Base-by-base conservation (phyloP, 768 basidiomycete species). In the Hortiboletus campestris region DNA sequence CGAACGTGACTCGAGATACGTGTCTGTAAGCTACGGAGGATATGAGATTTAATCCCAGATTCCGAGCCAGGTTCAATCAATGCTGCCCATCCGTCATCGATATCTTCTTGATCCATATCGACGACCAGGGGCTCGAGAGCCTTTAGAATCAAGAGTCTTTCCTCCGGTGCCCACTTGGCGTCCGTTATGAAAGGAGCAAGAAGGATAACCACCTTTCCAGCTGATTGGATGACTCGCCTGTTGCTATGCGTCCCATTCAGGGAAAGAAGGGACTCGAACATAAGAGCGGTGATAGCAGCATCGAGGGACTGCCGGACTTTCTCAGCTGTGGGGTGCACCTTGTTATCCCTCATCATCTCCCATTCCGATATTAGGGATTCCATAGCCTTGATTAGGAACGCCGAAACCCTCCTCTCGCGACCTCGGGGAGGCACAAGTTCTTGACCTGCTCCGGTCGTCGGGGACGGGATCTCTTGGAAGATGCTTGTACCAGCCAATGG, bases 241-340 rank as follows among this genome's bases (percentile, higher is more conserved):
- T 86, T 88, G 2, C 80, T 70, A 25, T 78, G 74, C 2, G 77
- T 82, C 16, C 89, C 90, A 53, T 90, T 93, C 49, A 84, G 61
- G 9, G 78, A 65, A 8, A 94, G 78, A 1, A 83, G 61, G 4
- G 82, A 80, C 67, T 94, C 88, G 63, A 91, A 95, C 35, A 76
- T 75, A 3, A 97, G 71, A 3, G 85, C 81, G 2, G 76, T 74
- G 9, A 91, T 76, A 6, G 84, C 82, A 31, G 87, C 70, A 66
- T 98, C 94, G 50, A 97, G 63, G 5, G 82, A 76, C 31, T 79
- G 77, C 20, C 92, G 84, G 5, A 86, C 78, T 44, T 76, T 78
- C 66, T 91, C 91, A 1, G 82, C 83, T 8, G 81, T 82, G 22
- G 78, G 76, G 55, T 75, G 75, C 13, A 62, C 57, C 29, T 60